Conservation (phyloP, 2,329 filamentous ascomycete species). For the Alternaria longipes region DNA sequence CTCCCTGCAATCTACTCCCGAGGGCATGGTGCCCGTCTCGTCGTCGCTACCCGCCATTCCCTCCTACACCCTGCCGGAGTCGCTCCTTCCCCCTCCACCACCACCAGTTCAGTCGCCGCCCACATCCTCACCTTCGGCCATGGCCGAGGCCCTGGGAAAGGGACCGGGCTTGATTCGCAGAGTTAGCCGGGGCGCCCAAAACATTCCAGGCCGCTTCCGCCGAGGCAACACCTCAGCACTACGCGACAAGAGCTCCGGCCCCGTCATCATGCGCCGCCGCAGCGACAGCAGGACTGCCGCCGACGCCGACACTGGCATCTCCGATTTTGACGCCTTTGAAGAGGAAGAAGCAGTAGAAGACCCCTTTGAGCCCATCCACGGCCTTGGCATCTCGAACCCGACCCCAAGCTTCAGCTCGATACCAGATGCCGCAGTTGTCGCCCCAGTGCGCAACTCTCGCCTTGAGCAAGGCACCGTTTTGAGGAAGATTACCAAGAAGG, state of each 20-base stretch:
- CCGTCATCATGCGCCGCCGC: conserved; percentile 83
- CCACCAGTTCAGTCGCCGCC: conserved; percentile 51
- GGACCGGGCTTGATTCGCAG: conserved; percentile 79
- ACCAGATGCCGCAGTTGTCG: conserved; percentile 59
- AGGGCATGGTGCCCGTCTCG: conserved; percentile 65
- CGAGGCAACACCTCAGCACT: conserved; percentile 78
- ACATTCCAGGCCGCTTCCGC: conserved; percentile 73
- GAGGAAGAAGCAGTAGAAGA: conserved; percentile 61
- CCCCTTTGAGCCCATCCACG: conserved; percentile 52
- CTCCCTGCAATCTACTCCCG: conserved; percentile 73
- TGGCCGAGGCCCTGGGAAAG: conserved; percentile 69
- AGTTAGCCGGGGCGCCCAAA: conserved; percentile 81
- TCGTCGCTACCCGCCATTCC: conserved; percentile 57
- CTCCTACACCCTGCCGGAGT: conserved; percentile 76
- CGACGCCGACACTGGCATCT: conserved; percentile 57
- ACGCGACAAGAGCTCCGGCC: conserved; percentile 87
- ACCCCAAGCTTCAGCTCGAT: conserved; percentile 46
- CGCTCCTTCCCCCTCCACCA: conserved; percentile 64
- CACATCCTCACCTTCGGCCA: conserved; percentile 62
- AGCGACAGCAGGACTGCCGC: conserved; percentile 86
- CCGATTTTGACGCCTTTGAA: conserved; percentile 60
- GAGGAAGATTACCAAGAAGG: conserved; percentile 86
- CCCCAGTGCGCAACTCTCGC: conserved; percentile 78
- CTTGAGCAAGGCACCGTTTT: conserved; percentile 82
- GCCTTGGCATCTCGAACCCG: conserved; percentile 53